Percentiles rank a stretch among this genome's conserved stretches.
Conservation (phyloP, 2,329 filamentous ascomycete genomes). For the Colletotrichum tofieldiae region DNA sequence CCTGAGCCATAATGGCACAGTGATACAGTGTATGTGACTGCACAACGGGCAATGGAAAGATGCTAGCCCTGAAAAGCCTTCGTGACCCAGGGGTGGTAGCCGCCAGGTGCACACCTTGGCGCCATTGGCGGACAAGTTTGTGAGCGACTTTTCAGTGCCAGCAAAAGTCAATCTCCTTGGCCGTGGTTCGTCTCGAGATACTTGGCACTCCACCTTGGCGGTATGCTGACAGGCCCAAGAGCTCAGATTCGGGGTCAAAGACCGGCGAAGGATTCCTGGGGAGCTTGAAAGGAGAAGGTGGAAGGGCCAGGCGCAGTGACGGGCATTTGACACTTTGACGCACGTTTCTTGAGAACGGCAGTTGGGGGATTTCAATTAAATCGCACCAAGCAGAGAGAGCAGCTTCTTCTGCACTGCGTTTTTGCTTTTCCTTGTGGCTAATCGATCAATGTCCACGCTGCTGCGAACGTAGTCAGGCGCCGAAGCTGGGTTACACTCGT, state of each 20-base stretch:
- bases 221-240: background rate
- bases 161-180: slow-evolving; percentile 11
- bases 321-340: slow-evolving; percentile 14
- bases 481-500: slow-evolving; percentile 3
- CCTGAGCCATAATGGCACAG: slow-evolving; percentile 1
- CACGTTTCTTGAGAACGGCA: background rate
- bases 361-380: background rate
- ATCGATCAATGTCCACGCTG: slow-evolving; percentile 11
- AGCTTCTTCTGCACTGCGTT: background rate
- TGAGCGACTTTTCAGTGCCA: slow-evolving; percentile 5
- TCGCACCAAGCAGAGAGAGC: background rate
- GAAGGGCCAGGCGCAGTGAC: background rate
- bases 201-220: slow-evolving; percentile 27
- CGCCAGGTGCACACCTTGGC: background rate
- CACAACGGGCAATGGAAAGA: background rate
- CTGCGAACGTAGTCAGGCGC: slow-evolving; percentile 14
- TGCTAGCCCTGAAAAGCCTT: background rate
- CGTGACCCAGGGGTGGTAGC: slow-evolving; percentile 16
- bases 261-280: background rate
- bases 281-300: background rate
- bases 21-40: background rate
- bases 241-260: background rate
- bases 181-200: slow-evolving; percentile 23
- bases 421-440: slow-evolving; percentile 12
- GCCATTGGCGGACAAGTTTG: slow-evolving; percentile 8